Percentiles rank a stretch among this genome's conserved stretches.
phyloP scores from a whole-genome alignment of 1,139 yeast species.

The Kodamaea plutei region DNA sequence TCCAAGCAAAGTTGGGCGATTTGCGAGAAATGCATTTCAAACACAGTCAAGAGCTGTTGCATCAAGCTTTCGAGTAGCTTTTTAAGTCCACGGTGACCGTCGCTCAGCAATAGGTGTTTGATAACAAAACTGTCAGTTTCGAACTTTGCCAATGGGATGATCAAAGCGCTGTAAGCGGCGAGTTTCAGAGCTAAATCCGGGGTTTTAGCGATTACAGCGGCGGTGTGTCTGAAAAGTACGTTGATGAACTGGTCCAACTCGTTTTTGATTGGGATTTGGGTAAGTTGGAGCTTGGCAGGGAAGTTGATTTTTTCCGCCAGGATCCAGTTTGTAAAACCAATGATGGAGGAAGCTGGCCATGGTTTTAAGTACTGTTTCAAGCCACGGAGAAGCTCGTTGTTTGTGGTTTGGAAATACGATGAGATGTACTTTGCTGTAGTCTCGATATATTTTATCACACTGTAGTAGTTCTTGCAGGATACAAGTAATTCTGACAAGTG shows the following conservation, averaged over 20 bases:
- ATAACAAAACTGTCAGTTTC: constrained; percentile 9
- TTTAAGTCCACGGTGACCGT: neutral
- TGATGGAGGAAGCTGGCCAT: constrained; percentile 27
- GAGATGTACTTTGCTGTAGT: constrained; percentile 29
- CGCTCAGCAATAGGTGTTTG: constrained; percentile 1
- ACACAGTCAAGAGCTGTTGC: constrained; percentile 4
- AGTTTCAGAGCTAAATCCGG: constrained; percentile 1
- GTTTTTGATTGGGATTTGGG: neutral
- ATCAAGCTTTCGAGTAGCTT: constrained; percentile 1
- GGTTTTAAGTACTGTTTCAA: constrained; percentile 18
- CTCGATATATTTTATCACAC: constrained; percentile 31
- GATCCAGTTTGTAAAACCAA: constrained; percentile 33
- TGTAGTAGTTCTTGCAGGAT: constrained; percentile 22
- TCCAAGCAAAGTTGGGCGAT: constrained; percentile 1
- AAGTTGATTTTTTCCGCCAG: constrained; percentile 12
- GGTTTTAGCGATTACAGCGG: neutral
- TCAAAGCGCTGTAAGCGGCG: constrained; percentile 18
- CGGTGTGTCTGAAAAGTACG: constrained; percentile 2
- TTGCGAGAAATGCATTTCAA: constrained; percentile 8
- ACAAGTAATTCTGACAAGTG: constrained; percentile 18
- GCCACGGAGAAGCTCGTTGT: constrained; percentile 19
- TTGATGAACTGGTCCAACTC: constrained; percentile 2
- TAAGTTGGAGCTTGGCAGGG: constrained; percentile 1
- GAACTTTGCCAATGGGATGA: constrained; percentile 20
- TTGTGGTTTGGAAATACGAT: constrained; percentile 20